Percentiles rank a stretch among this genome's conserved stretches.
phyloP scores from a whole-genome alignment of 2,329 filamentous ascomycete species.

The Arthroderma sp. region DNA sequence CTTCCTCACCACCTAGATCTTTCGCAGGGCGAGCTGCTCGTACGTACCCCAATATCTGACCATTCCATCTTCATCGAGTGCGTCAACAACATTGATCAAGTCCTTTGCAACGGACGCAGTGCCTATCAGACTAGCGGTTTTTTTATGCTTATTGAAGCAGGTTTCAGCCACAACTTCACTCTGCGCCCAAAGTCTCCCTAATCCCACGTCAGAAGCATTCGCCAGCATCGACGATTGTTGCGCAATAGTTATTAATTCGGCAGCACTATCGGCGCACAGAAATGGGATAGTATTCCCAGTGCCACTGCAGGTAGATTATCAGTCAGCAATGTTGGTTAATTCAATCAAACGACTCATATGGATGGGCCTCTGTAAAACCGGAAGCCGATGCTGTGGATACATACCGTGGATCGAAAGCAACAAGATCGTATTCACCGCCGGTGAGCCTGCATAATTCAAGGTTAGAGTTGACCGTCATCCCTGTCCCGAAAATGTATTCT shows the following conservation, averaged over 20 bases:
- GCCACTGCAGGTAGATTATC: slow-evolving; percentile 1
- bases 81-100: slow-evolving; percentile 31
- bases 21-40: background rate
- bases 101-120: slow-evolving; percentile 33
- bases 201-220: background rate
- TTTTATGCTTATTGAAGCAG: slow-evolving; percentile 5
- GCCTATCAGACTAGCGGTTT: slow-evolving; percentile 25
- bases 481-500: background rate
- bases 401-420: slow-evolving; percentile 11
- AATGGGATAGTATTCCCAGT: slow-evolving; percentile 6
- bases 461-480: background rate
- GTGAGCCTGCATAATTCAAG: slow-evolving; percentile 2
- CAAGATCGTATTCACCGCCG: slow-evolving; percentile 8
- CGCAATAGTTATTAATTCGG: background rate
- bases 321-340: background rate
- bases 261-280: background rate
- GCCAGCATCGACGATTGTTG: background rate
- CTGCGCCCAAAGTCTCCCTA: slow-evolving; percentile 1
- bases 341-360: background rate
- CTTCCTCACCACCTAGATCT: background rate
- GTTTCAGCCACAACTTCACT: background rate
- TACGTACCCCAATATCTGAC: slow-evolving; percentile 27
- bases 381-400: background rate
- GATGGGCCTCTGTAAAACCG: background rate
- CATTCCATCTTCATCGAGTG: slow-evolving; percentile 26